Base-by-base conservation (phyloP, 192 early-diverging fungal genomes). In the Mortierella antarctica region DNA sequence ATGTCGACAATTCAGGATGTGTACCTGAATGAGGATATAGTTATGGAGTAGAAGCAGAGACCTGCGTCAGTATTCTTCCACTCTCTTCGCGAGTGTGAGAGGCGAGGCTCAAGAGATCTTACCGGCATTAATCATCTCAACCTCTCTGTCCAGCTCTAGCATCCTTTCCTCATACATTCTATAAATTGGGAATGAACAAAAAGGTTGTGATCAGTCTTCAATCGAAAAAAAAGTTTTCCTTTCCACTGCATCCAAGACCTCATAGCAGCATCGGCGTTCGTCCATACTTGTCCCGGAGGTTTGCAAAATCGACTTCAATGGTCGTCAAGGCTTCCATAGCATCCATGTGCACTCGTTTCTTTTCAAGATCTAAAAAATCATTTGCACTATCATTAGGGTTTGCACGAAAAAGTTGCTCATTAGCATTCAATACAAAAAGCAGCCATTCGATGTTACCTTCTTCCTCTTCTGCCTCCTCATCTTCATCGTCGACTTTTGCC, bases 121-220 rank as follows among this genome's bases (percentile, higher is more conserved):
- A 83, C 88, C 88, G 70, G 83, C 84, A 17, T 82, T 70, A 46
- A 89, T 86, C 82, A 86, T 88, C 21, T 81, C 71, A 12, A 83
- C 82, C 59, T 89, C 88, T 23, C 82, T 76, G 39, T 88, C 84
- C 12, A 89, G 62, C 64, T 87, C 88, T 6, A 70, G 48, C 85
- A 88, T 84, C 44, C 84, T 83, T 53, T 89, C 88, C 10, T 89
- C 67, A 51, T 89, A 89, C 82, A 89, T 82, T 52, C 87, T 88
- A 81, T 12, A 42, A 58, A 50, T 9, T 18, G 11, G 17, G 17
- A 55, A 55, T 9, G 23, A 11, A 31, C 31, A 31, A 31, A 31
- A 1, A 1, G 31, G 31, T 31, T 3, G 31, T 31, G 31, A 3
- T 31, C 31, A 31, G 31, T 31, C 31, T 31, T 31, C 31, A 31